Evolutionary conservation across 1,284 basidiomycete genomes (phyloP), one percentile per base, ranked within the genome.

Genomic region (Malassezia psittaci): DNA sequence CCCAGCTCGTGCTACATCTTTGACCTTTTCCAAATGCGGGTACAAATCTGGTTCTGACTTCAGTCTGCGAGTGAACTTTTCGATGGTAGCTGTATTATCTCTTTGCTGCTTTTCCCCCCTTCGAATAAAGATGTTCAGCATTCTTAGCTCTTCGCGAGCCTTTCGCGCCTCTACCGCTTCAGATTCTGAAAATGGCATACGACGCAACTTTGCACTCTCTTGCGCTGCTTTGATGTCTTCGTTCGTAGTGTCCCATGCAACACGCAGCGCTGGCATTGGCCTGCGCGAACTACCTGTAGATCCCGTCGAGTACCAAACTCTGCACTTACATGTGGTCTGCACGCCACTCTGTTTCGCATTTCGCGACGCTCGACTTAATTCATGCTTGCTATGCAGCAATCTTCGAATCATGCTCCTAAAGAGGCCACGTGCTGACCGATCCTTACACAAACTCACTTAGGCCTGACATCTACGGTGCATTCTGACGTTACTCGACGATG

Each of bases 181-280:
- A 8, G 24, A 41, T 29, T 57, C 55, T 13, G 13, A 5, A 12
- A 57, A 57, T 8, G 15, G n/a, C 45, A 52, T 49, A 18, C 49
- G 38, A 8, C 51, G 44, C 35, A 29, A 34, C 4, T 5, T 45
- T 19, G 55, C 24, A 6, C 35, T 40, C 13, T 41, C 40, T n/a
- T 49, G 50, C 33, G 55, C 55, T 21, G 35, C 50, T 6, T 29
- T 46, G 1, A 52, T 35, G 1, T 57, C 50, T 2, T 57, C 55
- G 29, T 41, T 19, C 13, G 32, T 15, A 13, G 55, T 43, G 12
- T 37, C 32, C 55, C 55, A 57, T 11, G 37, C 19, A 8, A 57
- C 55, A 13, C 29, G 15, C 2, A 48, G 41, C 2, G 51, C 54
- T 12, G 54, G 54, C 43, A 57, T 32, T 19, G 54, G 54, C 24